Conservation (phyloP, 2,329 filamentous ascomycete species). For the Domatiomyces globalis region DNA sequence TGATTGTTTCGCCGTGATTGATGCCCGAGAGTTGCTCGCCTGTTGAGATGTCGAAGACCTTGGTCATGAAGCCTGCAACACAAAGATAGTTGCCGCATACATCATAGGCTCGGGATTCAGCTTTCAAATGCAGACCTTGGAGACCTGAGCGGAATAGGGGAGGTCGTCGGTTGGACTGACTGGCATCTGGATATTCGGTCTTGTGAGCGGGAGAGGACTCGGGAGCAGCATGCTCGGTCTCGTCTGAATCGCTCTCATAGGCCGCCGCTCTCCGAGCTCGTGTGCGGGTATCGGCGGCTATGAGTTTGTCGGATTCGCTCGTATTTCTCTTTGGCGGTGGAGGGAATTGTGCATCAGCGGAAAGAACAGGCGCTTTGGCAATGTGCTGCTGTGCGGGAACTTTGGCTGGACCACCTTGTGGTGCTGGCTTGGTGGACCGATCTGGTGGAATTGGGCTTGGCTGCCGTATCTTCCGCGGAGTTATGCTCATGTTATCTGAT, state of each 20-base stretch:
- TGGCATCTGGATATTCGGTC: conserved; percentile 67
- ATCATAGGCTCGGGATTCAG: conserved; percentile 74
- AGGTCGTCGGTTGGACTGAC: conserved; percentile 68
- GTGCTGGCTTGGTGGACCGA: conserved; percentile 7
- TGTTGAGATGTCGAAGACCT: conserved; percentile 73
- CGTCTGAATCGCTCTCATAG: conserved; percentile 36
- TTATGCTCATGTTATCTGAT: conserved; percentile 13
- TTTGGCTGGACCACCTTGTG: background rate
- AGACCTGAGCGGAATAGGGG: conserved; percentile 59
- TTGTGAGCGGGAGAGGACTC: conserved; percentile 31
- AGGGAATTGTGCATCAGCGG: conserved; percentile 19
- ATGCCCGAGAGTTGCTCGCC: conserved; percentile 71
- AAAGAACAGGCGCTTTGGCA: conserved; percentile 12
- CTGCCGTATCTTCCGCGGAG: conserved; percentile 1
- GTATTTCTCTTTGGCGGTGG: conserved; percentile 23
- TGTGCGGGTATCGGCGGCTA: background rate
- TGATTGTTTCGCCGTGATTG: conserved; percentile 70
- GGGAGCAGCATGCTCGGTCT: conserved; percentile 24
- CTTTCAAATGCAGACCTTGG: conserved; percentile 67
- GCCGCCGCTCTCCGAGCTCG: conserved; percentile 6
- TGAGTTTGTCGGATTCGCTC: conserved; percentile 7
- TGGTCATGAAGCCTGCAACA: conserved; percentile 72
- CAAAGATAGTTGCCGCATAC: conserved; percentile 79
- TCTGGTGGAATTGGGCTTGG: conserved; percentile 4
- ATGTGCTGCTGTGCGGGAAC: conserved; percentile 3